Conservation (phyloP, 352 stramenopile genomes). For the Aphanomyces cochlioides region DNA sequence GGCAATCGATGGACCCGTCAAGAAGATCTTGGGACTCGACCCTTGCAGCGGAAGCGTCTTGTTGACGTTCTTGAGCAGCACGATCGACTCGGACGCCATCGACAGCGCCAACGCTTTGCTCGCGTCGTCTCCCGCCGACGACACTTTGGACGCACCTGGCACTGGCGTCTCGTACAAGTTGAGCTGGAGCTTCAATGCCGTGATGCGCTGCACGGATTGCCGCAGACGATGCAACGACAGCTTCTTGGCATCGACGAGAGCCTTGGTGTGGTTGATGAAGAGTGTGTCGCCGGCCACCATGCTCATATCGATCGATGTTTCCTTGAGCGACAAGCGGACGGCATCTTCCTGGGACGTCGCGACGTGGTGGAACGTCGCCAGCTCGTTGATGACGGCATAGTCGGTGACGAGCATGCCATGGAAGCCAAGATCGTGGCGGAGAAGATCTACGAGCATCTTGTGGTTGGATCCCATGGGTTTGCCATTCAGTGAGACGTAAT, state of each 20-base stretch:
- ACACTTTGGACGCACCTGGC: slow-evolving; percentile 43
- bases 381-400: slow-evolving; percentile 90
- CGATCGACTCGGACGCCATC: slow-evolving; percentile 67
- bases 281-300: slow-evolving; percentile 72
- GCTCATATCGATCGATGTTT: slow-evolving; percentile 88
- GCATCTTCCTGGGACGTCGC: slow-evolving; percentile 50
- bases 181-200: slow-evolving; percentile 66
- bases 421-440: slow-evolving; percentile 85
- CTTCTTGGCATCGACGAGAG: slow-evolving; percentile 34
- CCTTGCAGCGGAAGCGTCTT: slow-evolving; percentile 36
- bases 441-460: slow-evolving; percentile 67
- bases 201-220: slow-evolving; percentile 53
- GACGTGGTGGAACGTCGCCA: slow-evolving; percentile 56
- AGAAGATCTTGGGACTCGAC: slow-evolving; percentile 39
- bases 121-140: slow-evolving; percentile 42
- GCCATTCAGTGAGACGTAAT: slow-evolving; percentile 41
- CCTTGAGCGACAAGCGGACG: slow-evolving; percentile 57
- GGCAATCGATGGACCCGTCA: slow-evolving; percentile 58
- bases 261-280: slow-evolving; percentile 53
- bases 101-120: slow-evolving; percentile 57
- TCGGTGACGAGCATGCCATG: slow-evolving; percentile 89
- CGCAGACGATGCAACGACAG: slow-evolving; percentile 40
- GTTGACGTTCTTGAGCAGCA: slow-evolving; percentile 71
- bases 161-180: slow-evolving; percentile 65
- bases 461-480: slow-evolving; percentile 55